Evolutionary conservation across 768 basidiomycete species (phyloP).

Genomic region (Rhizopogon rudus): DNA sequence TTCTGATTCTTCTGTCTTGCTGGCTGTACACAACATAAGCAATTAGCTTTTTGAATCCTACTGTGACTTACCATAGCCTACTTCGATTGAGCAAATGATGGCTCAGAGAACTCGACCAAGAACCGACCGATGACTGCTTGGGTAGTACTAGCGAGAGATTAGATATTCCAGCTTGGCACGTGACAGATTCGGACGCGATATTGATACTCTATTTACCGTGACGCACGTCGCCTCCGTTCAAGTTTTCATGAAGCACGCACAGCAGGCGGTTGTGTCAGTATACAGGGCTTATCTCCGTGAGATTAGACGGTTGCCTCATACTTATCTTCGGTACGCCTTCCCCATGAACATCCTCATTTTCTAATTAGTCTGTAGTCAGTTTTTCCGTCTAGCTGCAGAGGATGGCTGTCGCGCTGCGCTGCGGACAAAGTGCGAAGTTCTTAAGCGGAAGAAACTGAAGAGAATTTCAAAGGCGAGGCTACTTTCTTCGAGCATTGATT

Average conservation of each 20-base stretch:
- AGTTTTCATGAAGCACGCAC: neutral
- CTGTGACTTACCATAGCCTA: neutral
- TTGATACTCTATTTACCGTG: too few relatives aligned
- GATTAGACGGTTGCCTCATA: slow-evolving; percentile 37
- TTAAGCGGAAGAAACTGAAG: slow-evolving; percentile 39
- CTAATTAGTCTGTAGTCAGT: slow-evolving; percentile 39
- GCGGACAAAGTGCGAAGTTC: slow-evolving; percentile 22
- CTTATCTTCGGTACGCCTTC: slow-evolving; percentile 39
- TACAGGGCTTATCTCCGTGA: slow-evolving; percentile 39
- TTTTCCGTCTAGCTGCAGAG: slow-evolving; percentile 55
- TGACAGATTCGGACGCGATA: too few relatives aligned
- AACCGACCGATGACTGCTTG: too few relatives aligned
- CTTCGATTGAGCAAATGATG: too few relatives aligned
- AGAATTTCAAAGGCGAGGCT: slow-evolving; percentile 46
- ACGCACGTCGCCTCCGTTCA: too few relatives aligned
- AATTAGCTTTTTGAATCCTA: neutral
- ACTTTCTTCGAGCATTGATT: neutral
- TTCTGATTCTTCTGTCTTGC: slow-evolving; percentile 59
- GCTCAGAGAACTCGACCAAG: too few relatives aligned
- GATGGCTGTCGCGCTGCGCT: slow-evolving; percentile 55
- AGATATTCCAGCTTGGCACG: too few relatives aligned
- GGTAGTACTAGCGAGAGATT: too few relatives aligned
- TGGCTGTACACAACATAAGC: slow-evolving; percentile 32
- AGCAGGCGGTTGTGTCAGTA: slow-evolving; percentile 20
- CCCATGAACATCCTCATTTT: neutral